Percentiles rank a stretch among this genome's conserved stretches.
Conservation (phyloP, 2,329 filamentous ascomycete species). For the Fusarium sp. region DNA sequence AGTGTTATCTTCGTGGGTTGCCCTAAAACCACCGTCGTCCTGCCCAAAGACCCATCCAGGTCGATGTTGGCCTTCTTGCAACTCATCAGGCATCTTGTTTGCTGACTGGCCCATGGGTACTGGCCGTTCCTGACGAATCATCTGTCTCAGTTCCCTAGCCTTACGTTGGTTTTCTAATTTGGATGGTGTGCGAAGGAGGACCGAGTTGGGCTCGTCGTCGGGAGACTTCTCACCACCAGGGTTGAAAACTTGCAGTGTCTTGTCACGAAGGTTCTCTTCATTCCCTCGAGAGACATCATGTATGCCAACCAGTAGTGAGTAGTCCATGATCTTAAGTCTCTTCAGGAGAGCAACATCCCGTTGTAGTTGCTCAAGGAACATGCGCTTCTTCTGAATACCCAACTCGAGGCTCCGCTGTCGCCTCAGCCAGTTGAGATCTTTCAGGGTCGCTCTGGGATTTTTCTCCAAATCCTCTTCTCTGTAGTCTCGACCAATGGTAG, state of each 20-base stretch:
- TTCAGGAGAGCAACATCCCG: slow-evolving; percentile 88
- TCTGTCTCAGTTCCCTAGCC: slow-evolving; percentile 87
- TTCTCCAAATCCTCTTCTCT: slow-evolving; percentile 85
- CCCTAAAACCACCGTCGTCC: slow-evolving; percentile 91
- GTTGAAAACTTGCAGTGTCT: slow-evolving; percentile 93
- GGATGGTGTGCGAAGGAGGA: slow-evolving; percentile 88
- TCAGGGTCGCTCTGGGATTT: slow-evolving; percentile 92
- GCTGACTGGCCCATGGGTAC: slow-evolving; percentile 88
- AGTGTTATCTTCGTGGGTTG: slow-evolving; percentile 88
- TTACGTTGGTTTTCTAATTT: slow-evolving; percentile 92
- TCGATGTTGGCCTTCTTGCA: slow-evolving; percentile 77
- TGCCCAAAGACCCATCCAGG: slow-evolving; percentile 85
- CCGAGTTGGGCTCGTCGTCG: slow-evolving; percentile 68
- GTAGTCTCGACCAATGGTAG: slow-evolving; percentile 92
- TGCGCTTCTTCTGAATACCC: slow-evolving; percentile 84
- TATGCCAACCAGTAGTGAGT: slow-evolving; percentile 92
- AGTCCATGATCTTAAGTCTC: slow-evolving; percentile 96
- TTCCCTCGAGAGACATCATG: slow-evolving; percentile 92
- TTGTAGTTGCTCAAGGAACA: slow-evolving; percentile 90
- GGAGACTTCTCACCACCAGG: slow-evolving; percentile 74
- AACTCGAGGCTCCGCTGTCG: slow-evolving; percentile 87
- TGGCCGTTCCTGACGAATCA: slow-evolving; percentile 91
- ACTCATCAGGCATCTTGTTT: slow-evolving; percentile 89
- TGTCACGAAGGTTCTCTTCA: slow-evolving; percentile 89
- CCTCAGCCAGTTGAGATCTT: slow-evolving; percentile 96